Evolutionary conservation across 2,329 filamentous ascomycete genomes (phyloP).

Genomic region (Calonectria crousiana): DNA sequence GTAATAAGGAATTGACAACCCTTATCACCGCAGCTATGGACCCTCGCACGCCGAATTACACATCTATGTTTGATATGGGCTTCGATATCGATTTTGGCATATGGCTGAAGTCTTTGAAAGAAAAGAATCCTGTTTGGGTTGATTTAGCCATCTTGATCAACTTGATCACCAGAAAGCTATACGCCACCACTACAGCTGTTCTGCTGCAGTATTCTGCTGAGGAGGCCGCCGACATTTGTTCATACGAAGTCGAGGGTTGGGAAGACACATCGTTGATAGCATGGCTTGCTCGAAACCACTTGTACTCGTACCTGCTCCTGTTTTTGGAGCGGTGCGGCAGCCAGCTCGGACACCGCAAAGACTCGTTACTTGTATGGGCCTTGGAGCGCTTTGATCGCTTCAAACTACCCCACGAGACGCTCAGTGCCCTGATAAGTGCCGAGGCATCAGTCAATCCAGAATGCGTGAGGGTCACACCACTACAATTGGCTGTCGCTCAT

Average conservation of each 20-base stretch:
- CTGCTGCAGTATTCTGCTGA: neutral
- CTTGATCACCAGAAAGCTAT: neutral
- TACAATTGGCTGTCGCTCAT: neutral
- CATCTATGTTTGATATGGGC: neutral
- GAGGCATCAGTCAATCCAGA: neutral
- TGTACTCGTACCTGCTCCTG: neutral
- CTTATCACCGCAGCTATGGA: neutral
- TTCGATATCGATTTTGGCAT: neutral
- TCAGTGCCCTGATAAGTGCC: neutral
- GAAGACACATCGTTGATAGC: neutral
- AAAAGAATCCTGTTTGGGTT: neutral
- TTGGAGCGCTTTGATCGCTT: neutral
- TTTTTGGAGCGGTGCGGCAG: neutral
- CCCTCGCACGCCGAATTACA: neutral
- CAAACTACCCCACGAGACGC: neutral
- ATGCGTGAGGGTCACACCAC: neutral
- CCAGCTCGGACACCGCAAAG: neutral
- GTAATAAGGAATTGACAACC: neutral
- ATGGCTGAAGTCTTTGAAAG: neutral
- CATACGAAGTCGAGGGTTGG: neutral
- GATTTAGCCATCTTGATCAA: neutral
- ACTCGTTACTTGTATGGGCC: neutral
- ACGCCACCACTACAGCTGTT: neutral
- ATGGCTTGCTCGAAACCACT: neutral
- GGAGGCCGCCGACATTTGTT: neutral